Conservation (phyloP, 2,329 filamentous ascomycete genomes). For the Fusarium ramigenum region DNA sequence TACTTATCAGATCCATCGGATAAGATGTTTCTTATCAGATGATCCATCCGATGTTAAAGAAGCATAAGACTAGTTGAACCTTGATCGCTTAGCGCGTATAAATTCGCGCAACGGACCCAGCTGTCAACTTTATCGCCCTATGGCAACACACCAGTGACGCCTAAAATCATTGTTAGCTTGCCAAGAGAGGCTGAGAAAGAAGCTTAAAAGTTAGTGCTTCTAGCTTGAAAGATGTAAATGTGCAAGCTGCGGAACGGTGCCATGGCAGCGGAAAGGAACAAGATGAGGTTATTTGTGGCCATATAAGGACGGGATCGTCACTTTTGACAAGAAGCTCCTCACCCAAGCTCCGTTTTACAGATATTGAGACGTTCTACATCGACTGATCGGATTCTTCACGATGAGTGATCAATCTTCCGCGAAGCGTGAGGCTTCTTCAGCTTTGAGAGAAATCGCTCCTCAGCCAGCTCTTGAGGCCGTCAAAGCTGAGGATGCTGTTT, state of each 20-base stretch:
- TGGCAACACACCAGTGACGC: accelerated
- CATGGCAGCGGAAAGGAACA: accelerated
- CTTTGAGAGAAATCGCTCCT: accelerated
- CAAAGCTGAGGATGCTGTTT: background rate
- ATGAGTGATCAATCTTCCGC: accelerated
- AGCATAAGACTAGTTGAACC: background rate
- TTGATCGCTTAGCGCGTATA: background rate
- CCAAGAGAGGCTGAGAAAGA: background rate
- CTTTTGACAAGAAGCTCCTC: accelerated
- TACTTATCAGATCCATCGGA: background rate
- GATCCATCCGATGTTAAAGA: background rate
- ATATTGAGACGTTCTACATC: too few relatives aligned
- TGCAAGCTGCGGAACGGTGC: background rate
- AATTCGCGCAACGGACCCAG: background rate
- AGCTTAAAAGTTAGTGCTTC: background rate
- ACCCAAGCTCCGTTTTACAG: accelerated
- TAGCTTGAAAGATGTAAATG: background rate
- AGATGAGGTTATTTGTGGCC: background rate
- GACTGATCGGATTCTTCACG: too few relatives aligned
- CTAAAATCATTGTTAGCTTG: background rate
- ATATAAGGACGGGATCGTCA: background rate
- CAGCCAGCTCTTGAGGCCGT: accelerated
- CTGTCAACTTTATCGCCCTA: background rate
- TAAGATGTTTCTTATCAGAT: background rate
- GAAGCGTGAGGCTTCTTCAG: background rate